Percentiles rank a stretch among this genome's conserved stretches.
Evolutionary conservation across 2,329 filamentous ascomycete species (phyloP).

Genomic region (Exophiala viscosa): DNA sequence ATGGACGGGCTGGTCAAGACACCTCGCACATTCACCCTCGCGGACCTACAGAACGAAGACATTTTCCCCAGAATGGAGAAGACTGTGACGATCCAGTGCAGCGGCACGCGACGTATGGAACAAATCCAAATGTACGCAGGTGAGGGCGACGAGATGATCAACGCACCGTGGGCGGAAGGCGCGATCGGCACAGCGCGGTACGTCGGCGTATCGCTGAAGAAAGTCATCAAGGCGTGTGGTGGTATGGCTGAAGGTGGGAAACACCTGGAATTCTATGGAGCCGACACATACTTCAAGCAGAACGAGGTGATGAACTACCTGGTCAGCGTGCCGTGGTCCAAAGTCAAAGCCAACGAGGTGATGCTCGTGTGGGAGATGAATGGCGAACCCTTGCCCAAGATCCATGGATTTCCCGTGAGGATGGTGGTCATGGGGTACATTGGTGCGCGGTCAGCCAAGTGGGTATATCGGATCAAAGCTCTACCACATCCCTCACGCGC

Average conservation of each 20-base stretch:
- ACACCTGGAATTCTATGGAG: slow-evolving; percentile 66
- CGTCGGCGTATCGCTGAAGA: slow-evolving; percentile 63
- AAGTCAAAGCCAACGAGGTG: slow-evolving; percentile 65
- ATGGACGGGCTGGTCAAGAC: slow-evolving; percentile 61
- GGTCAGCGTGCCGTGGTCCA: slow-evolving; percentile 63
- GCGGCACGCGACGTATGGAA: slow-evolving; percentile 65
- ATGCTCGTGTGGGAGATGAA: slow-evolving; percentile 72
- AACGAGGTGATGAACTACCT: slow-evolving; percentile 63
- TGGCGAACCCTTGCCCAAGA: slow-evolving; percentile 58
- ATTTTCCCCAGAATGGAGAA: slow-evolving; percentile 59
- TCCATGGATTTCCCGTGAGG: slow-evolving; percentile 64
- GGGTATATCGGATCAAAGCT: slow-evolving; percentile 57
- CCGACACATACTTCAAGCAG: slow-evolving; percentile 71
- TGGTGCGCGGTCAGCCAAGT: slow-evolving; percentile 61
- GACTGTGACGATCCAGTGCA: slow-evolving; percentile 63
- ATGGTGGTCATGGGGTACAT: slow-evolving; percentile 64
- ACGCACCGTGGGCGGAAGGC: slow-evolving; percentile 58
- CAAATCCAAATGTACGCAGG: slow-evolving; percentile 64
- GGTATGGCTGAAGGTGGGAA: slow-evolving; percentile 54
- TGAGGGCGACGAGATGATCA: slow-evolving; percentile 60
- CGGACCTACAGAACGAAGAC: slow-evolving; percentile 58
- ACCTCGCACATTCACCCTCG: slow-evolving; percentile 55
- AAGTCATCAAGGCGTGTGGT: slow-evolving; percentile 67
- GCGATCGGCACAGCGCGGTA: slow-evolving; percentile 65
- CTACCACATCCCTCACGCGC: slow-evolving; percentile 55